Evolutionary conservation across 495 filamentous ascomycete genomes (phyloP).

Genomic region (Aspergillus steynii): DNA sequence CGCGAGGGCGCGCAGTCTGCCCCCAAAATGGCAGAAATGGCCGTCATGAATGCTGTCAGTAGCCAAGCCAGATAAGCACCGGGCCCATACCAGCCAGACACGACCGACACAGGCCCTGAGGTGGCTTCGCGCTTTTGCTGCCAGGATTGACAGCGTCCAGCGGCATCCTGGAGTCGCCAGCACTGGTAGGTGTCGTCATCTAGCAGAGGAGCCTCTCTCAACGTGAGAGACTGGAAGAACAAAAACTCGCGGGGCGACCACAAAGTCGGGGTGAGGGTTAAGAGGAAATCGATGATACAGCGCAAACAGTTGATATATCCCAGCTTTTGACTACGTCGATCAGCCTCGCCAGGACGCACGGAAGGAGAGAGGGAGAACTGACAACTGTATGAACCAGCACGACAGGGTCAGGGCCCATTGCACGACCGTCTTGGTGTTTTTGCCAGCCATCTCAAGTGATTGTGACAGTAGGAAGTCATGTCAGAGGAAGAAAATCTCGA

Average conservation of each 20-base stretch:
- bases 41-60: slow-evolving; percentile 4
- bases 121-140: slow-evolving; percentile 2
- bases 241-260: slow-evolving; percentile 5
- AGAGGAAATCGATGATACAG: neutral
- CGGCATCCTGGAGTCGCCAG: neutral
- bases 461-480: no score
- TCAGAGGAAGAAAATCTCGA: no score
- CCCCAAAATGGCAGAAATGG: slow-evolving; percentile 2
- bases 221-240: neutral
- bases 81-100: slow-evolving; percentile 8
- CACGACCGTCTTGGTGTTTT: no score
- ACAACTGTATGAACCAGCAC: no score
- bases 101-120: neutral
- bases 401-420: no score
- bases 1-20: neutral
- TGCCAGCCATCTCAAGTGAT: no score
- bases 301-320: neutral
- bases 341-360: no score
- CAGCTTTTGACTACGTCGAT: no score
- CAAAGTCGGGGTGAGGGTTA: slow-evolving; percentile 5
- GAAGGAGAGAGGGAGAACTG: no score
- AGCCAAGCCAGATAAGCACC: slow-evolving; percentile 10
- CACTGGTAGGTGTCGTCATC: neutral
- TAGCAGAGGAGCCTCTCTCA: neutral
- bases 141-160: slow-evolving; percentile 3